phyloP scores from a whole-genome alignment of 768 basidiomycete genomes.

The Calocybe gangraenosa region DNA sequence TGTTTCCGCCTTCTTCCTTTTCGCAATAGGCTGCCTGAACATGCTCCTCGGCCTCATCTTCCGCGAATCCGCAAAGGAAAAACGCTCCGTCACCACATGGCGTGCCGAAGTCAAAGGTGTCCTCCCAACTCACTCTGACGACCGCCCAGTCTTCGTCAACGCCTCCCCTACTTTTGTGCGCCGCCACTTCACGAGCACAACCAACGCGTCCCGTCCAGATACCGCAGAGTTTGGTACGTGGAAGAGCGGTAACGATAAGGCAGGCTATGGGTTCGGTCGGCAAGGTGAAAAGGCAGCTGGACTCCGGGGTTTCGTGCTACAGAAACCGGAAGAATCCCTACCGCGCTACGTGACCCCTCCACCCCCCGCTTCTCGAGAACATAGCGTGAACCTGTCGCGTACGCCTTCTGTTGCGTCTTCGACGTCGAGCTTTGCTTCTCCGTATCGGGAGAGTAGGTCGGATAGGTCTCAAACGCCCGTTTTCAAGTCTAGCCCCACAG shows the following conservation, averaged over 20 bases:
- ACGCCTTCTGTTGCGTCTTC: conserved; percentile 24
- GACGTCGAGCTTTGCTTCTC: conserved; percentile 35
- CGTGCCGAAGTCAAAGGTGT: conserved; percentile 51
- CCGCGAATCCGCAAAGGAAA: conserved; percentile 60
- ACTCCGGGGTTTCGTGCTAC: conserved; percentile 59
- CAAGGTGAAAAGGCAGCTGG: conserved; percentile 79
- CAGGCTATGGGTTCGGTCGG: conserved; percentile 71
- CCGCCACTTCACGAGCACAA: conserved; percentile 23
- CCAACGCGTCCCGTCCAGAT: conserved; percentile 15
- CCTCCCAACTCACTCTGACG: conserved; percentile 44
- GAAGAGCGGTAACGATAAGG: conserved; percentile 33
- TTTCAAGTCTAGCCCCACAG: conserved; percentile 32
- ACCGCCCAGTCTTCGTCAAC: conserved; percentile 30
- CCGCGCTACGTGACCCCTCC: conserved; percentile 45
- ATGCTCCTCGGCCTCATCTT: conserved; percentile 79
- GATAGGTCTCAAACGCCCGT: conserved; percentile 11
- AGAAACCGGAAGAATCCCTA: conserved; percentile 54
- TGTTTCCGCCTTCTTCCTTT: conserved; percentile 83
- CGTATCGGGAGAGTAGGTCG: conserved; percentile 23
- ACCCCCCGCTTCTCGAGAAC: conserved; percentile 12
- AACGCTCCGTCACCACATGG: conserved; percentile 68
- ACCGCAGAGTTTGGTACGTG: conserved; percentile 24
- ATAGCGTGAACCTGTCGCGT: conserved; percentile 14
- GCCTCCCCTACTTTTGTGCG: conserved; percentile 30
- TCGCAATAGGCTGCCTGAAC: conserved; percentile 79